Evolutionary conservation across 768 basidiomycete species (phyloP).

Genomic region (Baorangia bicolor): DNA sequence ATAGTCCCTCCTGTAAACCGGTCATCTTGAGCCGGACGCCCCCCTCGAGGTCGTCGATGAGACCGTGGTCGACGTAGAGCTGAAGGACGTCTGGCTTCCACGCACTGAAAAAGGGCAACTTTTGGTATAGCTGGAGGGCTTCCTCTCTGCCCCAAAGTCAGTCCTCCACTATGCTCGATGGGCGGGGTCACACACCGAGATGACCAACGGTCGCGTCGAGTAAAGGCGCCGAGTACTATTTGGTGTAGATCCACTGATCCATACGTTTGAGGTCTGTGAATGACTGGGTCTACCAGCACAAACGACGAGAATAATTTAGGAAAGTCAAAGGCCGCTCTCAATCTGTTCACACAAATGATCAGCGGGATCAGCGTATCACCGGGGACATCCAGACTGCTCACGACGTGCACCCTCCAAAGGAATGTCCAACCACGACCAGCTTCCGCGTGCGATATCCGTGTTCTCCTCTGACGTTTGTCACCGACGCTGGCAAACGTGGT

Average conservation of each 20-base stretch:
- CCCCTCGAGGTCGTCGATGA: slow-evolving; percentile 36
- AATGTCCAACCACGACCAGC: slow-evolving; percentile 78
- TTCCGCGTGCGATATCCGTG: slow-evolving; percentile 52
- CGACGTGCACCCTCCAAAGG: slow-evolving; percentile 78
- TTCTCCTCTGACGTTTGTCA: slow-evolving; percentile 41
- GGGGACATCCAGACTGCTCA: slow-evolving; percentile 37
- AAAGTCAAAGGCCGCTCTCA: slow-evolving; percentile 60
- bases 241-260: neutral
- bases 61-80: slow-evolving; percentile 59
- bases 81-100: slow-evolving; percentile 69
- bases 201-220: slow-evolving; percentile 61
- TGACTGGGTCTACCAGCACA: slow-evolving; percentile 79
- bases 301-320: slow-evolving; percentile 71
- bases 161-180: neutral
- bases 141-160: slow-evolving; percentile 47
- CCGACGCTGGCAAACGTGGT: slow-evolving; percentile 42
- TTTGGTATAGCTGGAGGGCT: slow-evolving; percentile 48
- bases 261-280: slow-evolving; percentile 29
- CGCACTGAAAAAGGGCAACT: slow-evolving; percentile 62
- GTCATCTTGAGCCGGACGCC: slow-evolving; percentile 64
- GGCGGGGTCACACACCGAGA: slow-evolving; percentile 44
- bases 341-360: slow-evolving; percentile 34
- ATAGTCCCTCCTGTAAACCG: slow-evolving; percentile 59
- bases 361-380: neutral
- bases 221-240: slow-evolving; percentile 45